Evolutionary conservation across 2,329 filamentous ascomycete species (phyloP), one percentile per base, ranked within the genome.

Genomic region (Dactylellina parvicollis): DNA sequence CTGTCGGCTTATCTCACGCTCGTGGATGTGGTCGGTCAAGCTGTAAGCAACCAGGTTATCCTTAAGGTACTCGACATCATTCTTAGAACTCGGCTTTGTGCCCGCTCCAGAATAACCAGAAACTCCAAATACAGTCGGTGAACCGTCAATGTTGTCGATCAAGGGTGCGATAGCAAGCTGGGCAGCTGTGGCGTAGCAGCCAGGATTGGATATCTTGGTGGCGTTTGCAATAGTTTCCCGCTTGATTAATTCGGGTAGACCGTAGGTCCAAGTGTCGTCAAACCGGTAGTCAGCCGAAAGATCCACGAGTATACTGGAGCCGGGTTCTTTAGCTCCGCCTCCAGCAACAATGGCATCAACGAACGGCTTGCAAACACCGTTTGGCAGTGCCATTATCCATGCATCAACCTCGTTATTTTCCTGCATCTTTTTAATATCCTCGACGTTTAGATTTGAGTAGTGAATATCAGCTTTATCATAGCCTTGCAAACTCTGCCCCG

Each of bases 251-350:
- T 98, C 95, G 12, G 92, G 92, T 3, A 97, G 88, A 77, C 92
- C 92, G 79, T 97, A 98, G 0, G 91, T 92, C 93, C 92, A 96
- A 22, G 85, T 85, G 65, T 85, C 83, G 79, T 96, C 90, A 80
- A 97, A 98, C 55, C 94, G 89, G 82, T 96, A 96, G 82, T 99
- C 95, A 72, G 95, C 95, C n/a, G 92, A 96, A 34, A 99, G 86
- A 80, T 99, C 95, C 47, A 99, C 86, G 76, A 98, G 91, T 40
- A 98, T 84, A 77, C 90, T 92, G 79, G 87, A 86, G 67, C 87
- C 87, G 24, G 57, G 67, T 14, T 72, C 59, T n/a, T 44, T 59
- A n/a, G 67, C 67, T 9, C 75, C 76, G 26, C 73, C 65, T 30
- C 86, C 87, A 78, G 90, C 86, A 77, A 93, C 87, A 59, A 98